Base-by-base conservation (phyloP, 352 stramenopile species). In the Pythium guiyangense region DNA sequence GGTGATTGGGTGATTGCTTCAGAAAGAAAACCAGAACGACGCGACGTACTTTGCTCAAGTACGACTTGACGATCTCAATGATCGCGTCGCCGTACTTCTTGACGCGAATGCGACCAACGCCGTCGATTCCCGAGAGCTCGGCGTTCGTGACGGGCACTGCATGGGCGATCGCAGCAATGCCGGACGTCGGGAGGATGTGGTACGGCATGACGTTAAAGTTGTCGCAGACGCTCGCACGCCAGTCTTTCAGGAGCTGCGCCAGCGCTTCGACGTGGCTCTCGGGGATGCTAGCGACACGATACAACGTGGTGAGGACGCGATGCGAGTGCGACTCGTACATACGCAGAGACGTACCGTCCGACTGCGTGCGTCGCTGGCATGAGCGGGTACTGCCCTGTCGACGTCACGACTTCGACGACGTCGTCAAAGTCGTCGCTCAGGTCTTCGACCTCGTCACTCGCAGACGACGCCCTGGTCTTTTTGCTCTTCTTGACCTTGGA, bases 171-270 rank as follows among this genome's bases (percentile, higher is more conserved):
- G 81, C 67, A 18, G 75, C 83, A 50, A 95, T 95, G 43, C 85
- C 85, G 9, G 71, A 67, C 11, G 83, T 95, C 2, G 85, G 77
- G 26, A 95, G 64, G 51, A 95, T 95, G 35, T 95, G 85, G 50
- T 95, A 95, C 51, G 85, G 85, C 85, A 95, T 95, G 37, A 88
- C 66, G 52, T 91, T 90, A 37, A 86, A 84, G 52, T 76, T 91
- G 64, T 95, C 85, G 54, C 85, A 95, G 14, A 93, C 83, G 48
- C 73, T 91, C 25, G 83, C 85, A 49, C 85, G 81, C 85, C 85
- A 95, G 61, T 95, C 85, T 63, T 93, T 92, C 14, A 95, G 67
- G 20, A 95, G 56, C 47, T 93, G 85, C 2, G 79, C 79, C 35
- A 95, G 60, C 20, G 79, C 69, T 46, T 92, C 79, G 15, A 86